Base-by-base conservation (phyloP, 768 basidiomycete genomes). In the Phaeolepiota aurea region DNA sequence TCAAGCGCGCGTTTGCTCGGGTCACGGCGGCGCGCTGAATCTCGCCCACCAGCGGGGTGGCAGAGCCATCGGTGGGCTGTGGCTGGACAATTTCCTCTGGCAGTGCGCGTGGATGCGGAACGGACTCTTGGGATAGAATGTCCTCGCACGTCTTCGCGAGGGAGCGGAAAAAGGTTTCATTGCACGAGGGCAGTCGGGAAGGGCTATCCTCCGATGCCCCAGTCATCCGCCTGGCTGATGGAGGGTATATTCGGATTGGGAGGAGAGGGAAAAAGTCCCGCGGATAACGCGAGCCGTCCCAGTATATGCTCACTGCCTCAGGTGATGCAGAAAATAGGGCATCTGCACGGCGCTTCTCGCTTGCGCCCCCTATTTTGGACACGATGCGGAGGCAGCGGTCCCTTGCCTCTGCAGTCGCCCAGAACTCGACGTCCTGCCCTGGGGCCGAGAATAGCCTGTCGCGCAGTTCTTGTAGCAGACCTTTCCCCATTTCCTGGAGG, bases 341-440 rank as follows among this genome's bases (percentile, higher is more conserved):
- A 22, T 66, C 63, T 0, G 77, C 79, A 22, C 89, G 69, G 10
- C 66, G 64, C 46, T 69, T 76, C 59, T 92, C 89, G 44, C 61
- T 62, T 3, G 67, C 62, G 0, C 88, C 87, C 1, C 87, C 89
- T 25, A 94, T 87, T 54, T 86, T 87, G 23, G 69, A 66, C 3
- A 89, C 78, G 42, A 93, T 91, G n/a, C 76, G 69, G 14, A 82
- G 61, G 50, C 81, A 83, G 3, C 88, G 73, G 37, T 76, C 71
- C 32, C 75, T 74, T 0, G 87, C 88, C 54, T 91, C 89, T 0
- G 58, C 54, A 0, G 88, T 92, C 3, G 85, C 81, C 85, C 87
- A 94, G 45, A 91, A 89, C 34, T 74, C 67, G 4, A 85, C 64
- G 1, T 55, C 45, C 25, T 21, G 16, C 18, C 23, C 35, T 16